A percentile compares a stretch with the other conserved stretches of the same genome.
Conservation (phyloP, 768 basidiomycete species). For the Hortiboletus campestris region DNA sequence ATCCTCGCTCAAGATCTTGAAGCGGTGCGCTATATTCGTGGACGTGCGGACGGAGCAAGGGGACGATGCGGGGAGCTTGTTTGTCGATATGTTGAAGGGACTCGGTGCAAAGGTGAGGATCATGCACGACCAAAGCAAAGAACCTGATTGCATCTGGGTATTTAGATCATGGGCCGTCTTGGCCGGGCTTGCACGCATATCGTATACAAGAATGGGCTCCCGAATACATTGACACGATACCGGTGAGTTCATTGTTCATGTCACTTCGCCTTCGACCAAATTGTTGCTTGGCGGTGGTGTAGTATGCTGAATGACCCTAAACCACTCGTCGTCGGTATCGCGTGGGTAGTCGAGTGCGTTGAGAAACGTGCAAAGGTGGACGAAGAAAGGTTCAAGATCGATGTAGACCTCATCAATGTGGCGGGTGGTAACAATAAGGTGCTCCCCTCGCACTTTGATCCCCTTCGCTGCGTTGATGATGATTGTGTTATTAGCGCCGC, state of each 20-base stretch:
- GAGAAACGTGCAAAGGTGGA: slow-evolving; percentile 64
- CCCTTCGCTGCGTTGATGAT: background rate
- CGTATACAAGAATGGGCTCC: slow-evolving; percentile 78
- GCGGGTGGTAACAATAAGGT: slow-evolving; percentile 68
- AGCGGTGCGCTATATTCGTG: slow-evolving; percentile 78
- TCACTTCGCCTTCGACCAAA: background rate
- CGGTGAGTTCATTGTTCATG: slow-evolving; percentile 41
- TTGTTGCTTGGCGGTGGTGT: background rate
- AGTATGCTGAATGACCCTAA: slow-evolving; percentile 66
- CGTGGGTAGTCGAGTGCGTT: slow-evolving; percentile 86
- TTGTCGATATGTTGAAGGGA: slow-evolving; percentile 77
- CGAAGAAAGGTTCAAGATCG: slow-evolving; percentile 63
- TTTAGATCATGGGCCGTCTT: slow-evolving; percentile 60
- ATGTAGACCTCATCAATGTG: slow-evolving; percentile 56
- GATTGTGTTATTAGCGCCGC: slow-evolving; percentile 51
- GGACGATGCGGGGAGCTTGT: slow-evolving; percentile 77
- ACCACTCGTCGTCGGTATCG: slow-evolving; percentile 78
- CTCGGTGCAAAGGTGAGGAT: slow-evolving; percentile 75
- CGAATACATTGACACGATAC: slow-evolving; percentile 71
- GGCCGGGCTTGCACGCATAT: slow-evolving; percentile 80
- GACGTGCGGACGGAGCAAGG: slow-evolving; percentile 75
- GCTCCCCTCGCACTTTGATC: background rate
- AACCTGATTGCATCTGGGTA: background rate
- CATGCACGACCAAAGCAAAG: background rate
- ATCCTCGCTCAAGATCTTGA: slow-evolving; percentile 51